Base-by-base conservation (phyloP, 2,329 filamentous ascomycete species). In the Aspergillus pseudoterreus region DNA sequence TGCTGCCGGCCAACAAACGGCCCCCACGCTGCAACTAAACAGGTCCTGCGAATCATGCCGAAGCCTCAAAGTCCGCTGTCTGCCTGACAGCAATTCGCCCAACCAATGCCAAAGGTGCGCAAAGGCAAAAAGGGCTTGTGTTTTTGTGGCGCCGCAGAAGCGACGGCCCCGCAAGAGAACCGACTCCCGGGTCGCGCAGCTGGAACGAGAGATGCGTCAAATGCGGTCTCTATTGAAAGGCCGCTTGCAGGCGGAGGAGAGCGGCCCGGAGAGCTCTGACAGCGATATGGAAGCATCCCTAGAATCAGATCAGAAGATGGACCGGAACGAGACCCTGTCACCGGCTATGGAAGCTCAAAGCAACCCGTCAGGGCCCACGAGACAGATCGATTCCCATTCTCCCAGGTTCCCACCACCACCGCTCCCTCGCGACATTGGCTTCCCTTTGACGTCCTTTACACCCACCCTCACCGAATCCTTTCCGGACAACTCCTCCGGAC, bases 21-120 rank as follows among this genome's bases (percentile, higher is more conserved):
- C 53, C 46, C 59, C 63, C 41, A 41, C 62, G 36, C 63, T 57
- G 48, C 67, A 68, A 53, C 54, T 71, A 27, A 71, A 71, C 45
- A 60, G 68, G 39, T 71, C 68, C 8, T 71, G 68, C 47, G 68
- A 71, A 60, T 69, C 68, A 6, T 71, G 68, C 36, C 62, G 68
- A 54, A 64, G 63, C 27, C 57, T 71, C 12, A 71, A 71, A 53
- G 68, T 71, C 8, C 68, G 68, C 45, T 71, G 68, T 54, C 57
- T 71, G 6, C 68, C 67, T 15, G 67, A 63, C 41, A 60, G 58
- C 42, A 50, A 53, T 42, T 60, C 61, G 15, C 60, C 65, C n/a
- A 68, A 64, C 39, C 66, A 68, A 49, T 71, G 68, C 41, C 68
- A 70, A 56, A 59, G 68, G 60, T 71, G 68, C 49, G 61, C 60